phyloP scores from a whole-genome alignment of 495 filamentous ascomycete genomes.

The Aspergillus haitiensis region DNA sequence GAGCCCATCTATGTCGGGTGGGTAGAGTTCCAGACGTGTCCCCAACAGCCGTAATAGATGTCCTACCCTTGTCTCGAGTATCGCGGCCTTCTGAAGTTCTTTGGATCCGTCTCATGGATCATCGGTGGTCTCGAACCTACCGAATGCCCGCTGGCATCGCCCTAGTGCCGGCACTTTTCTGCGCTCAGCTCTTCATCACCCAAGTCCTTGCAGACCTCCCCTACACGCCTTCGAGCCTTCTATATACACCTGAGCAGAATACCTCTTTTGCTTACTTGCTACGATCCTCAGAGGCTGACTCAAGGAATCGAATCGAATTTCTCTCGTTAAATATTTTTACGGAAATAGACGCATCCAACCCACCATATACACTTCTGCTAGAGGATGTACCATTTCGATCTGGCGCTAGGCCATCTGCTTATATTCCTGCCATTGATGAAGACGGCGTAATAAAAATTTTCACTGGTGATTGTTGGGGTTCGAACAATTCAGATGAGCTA shows the following conservation, averaged over 20 bases:
- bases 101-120: slow-evolving; percentile 23
- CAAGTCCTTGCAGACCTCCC: slow-evolving; percentile 51
- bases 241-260: slow-evolving; percentile 54
- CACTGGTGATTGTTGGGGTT: slow-evolving; percentile 62
- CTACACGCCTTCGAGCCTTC: slow-evolving; percentile 71
- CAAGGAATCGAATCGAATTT: slow-evolving; percentile 45
- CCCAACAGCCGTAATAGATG: slow-evolving; percentile 25
- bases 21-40: slow-evolving; percentile 13
- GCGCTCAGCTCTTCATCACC: slow-evolving; percentile 25
- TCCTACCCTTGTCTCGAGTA: slow-evolving; percentile 15
- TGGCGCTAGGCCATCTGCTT: slow-evolving; percentile 46
- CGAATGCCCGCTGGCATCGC: slow-evolving; percentile 25
- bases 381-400: slow-evolving; percentile 65
- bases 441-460: slow-evolving; percentile 68
- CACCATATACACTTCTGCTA: slow-evolving; percentile 58
- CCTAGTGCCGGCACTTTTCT: slow-evolving; percentile 22
- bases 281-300: slow-evolving; percentile 44
- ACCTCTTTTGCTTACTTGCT: slow-evolving; percentile 62
- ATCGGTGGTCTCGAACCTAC: slow-evolving; percentile 15
- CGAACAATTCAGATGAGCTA: slow-evolving; percentile 38
- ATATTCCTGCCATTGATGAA: slow-evolving; percentile 62
- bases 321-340: slow-evolving; percentile 63
- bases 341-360: slow-evolving; percentile 50
- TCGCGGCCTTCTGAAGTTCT: slow-evolving; percentile 17
- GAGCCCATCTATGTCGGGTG: slow-evolving; percentile 14